A percentile compares a stretch with the other conserved stretches of the same genome.
phyloP scores from a whole-genome alignment of 768 basidiomycete species.

The Panaeolus cyanescens region DNA sequence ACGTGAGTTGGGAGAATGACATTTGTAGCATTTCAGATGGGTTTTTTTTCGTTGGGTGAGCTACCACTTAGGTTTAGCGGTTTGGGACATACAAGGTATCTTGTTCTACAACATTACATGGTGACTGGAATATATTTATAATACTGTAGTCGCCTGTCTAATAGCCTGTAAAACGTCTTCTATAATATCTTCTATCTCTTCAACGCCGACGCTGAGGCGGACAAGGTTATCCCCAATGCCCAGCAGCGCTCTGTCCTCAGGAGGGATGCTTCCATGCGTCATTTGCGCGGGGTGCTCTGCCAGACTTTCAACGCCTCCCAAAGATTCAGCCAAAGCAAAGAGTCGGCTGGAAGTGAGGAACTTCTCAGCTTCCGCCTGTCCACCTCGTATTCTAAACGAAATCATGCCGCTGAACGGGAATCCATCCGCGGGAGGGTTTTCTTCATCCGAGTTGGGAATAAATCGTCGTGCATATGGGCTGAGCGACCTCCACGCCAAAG shows the following conservation, averaged over 20 bases:
- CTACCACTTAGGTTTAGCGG: background rate
- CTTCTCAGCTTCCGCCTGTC: conserved; percentile 52
- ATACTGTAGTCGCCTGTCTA: conserved; percentile 4
- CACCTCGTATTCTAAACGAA: conserved; percentile 69
- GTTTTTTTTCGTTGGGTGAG: background rate
- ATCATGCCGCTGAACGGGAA: conserved; percentile 94
- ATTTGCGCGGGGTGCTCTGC: conserved; percentile 85
- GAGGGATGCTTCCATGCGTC: conserved; percentile 83
- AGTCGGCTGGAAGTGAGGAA: conserved; percentile 68
- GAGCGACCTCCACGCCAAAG: conserved; percentile 60
- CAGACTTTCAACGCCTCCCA: conserved; percentile 91
- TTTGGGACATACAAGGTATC: too few relatives aligned
- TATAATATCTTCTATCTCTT: conserved; percentile 82
- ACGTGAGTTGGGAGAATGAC: too few relatives aligned
- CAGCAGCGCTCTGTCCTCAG: conserved; percentile 61
- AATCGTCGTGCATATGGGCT: conserved; percentile 68
- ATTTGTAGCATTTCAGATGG: too few relatives aligned
- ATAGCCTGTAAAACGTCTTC: conserved; percentile 70
- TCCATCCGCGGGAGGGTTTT: conserved; percentile 42
- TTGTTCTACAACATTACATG: too few relatives aligned
- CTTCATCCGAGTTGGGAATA: conserved; percentile 14
- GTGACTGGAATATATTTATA: background rate
- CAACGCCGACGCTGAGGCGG: conserved; percentile 83
- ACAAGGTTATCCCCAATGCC: conserved; percentile 83
- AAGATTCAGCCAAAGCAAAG: conserved; percentile 82